Conservation (phyloP, 164 flowering plant species). For the Sextonia rubra region DNA sequence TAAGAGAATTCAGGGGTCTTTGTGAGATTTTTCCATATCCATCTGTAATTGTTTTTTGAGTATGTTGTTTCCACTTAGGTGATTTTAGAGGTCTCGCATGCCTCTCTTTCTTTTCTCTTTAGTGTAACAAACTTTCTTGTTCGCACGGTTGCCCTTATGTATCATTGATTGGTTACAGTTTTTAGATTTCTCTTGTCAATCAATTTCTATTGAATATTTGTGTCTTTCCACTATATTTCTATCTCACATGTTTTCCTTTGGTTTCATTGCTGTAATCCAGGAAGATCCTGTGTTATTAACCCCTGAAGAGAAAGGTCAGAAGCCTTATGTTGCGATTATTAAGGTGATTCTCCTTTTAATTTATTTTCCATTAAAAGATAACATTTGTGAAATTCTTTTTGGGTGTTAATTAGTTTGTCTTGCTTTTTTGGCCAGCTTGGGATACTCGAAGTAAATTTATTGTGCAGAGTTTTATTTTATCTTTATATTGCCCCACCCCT, state of each 20-base stretch:
- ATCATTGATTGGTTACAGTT: background rate
- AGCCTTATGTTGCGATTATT: constrained; percentile 95
- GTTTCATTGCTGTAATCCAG: constrained; percentile 30
- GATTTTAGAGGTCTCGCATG: no score
- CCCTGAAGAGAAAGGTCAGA: constrained; percentile 64
- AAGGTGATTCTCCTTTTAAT: constrained; percentile 39
- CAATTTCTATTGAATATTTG: background rate
- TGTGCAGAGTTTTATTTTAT: no score
- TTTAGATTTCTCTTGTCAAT: background rate
- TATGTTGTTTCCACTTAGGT: no score
- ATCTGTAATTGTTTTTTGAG: no score
- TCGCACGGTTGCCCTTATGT: no score
- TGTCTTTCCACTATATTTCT: background rate
- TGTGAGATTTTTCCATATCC: no score
- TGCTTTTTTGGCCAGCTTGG: no score
- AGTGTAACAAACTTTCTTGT: no score
- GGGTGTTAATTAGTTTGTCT: background rate
- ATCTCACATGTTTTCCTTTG: background rate
- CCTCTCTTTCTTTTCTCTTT: no score
- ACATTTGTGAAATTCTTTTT: background rate
- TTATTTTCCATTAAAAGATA: background rate
- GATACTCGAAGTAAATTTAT: no score
- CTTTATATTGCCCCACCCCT: no score
- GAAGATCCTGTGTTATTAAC: constrained; percentile 84
- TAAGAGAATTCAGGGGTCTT: background rate